Conservation (phyloP, 2,329 filamentous ascomycete genomes). For the Penicillium sclerotigenum region DNA sequence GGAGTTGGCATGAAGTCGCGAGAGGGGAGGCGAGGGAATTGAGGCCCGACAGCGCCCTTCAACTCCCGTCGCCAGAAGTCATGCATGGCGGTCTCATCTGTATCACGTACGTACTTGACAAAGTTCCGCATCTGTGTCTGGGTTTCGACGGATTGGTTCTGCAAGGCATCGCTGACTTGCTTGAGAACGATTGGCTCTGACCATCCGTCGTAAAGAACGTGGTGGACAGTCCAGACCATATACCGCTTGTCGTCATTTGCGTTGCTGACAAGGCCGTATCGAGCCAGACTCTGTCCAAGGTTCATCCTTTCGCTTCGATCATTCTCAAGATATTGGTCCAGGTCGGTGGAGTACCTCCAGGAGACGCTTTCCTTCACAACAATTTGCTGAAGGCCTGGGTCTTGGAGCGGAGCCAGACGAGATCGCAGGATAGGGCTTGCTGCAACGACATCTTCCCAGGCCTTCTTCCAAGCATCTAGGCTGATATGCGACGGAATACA, state of each 20-base stretch:
- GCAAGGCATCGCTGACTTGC: constrained; percentile 30
- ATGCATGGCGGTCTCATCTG: constrained; percentile 41
- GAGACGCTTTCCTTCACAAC: constrained; percentile 32
- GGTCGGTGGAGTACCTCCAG: constrained; percentile 30
- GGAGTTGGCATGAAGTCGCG: constrained; percentile 47
- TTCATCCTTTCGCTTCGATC: constrained; percentile 31
- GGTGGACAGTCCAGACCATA: constrained; percentile 52
- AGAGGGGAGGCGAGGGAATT: constrained; percentile 51
- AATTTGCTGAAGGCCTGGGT: constrained; percentile 37
- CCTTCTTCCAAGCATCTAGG: constrained; percentile 39
- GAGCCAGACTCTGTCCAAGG: constrained; percentile 36
- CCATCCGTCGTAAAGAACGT: constrained; percentile 53
- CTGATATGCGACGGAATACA: constrained; percentile 37
- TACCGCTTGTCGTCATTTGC: constrained; percentile 29
- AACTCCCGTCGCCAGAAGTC: constrained; percentile 51
- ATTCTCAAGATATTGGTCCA: constrained; percentile 27
- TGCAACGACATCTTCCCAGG: constrained; percentile 45
- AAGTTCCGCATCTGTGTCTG: constrained; percentile 46
- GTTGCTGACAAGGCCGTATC: constrained; percentile 34
- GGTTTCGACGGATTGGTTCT: constrained; percentile 15
- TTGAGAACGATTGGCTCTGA: constrained; percentile 40
- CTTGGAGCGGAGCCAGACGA: constrained; percentile 39
- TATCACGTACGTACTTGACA: constrained; percentile 47
- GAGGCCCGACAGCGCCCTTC: constrained; percentile 45
- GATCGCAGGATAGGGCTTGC: constrained; percentile 48